Base-by-base conservation (phyloP, 2,329 filamentous ascomycete species). In the Zymoseptoria crescenta region DNA sequence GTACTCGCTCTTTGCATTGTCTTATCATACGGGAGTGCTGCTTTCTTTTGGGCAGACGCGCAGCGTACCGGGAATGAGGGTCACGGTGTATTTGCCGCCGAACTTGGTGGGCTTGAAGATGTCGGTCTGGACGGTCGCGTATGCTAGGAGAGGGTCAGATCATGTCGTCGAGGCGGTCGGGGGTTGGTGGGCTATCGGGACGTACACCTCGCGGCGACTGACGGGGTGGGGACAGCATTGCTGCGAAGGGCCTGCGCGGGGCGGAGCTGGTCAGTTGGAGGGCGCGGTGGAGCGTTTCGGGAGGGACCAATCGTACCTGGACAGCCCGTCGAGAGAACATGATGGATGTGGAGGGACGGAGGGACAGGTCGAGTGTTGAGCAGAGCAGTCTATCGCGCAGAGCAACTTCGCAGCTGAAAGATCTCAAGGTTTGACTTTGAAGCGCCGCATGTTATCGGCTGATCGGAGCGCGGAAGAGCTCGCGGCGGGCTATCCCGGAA, bases 31-130 rank as follows among this genome's bases (percentile, higher is more conserved):
- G 55, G 59, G 54, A 54, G 45, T 53, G 52, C 64, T 64, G 58
- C 59, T 65, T 67, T n/a, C n/a, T n/a, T n/a, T n/a, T n/a, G n/a
- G n/a, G n/a, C n/a, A n/a, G n/a, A n/a, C n/a, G n/a, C 30, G 56
- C 57, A 59, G 68, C 76, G 69, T 82, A 85, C 93, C 94, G 77
- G 94, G 94, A 76, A 99, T 97, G 73, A 99, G 83, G 66, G 93
- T 96, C 70, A 96, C 93, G 45, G 94, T 99, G 84, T 97, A 99
- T 82, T 97, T 99, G 81, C 93, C 91, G 76, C 94, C 94, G 77
- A 92, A 97, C 84, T 97, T 94, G 81, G 93, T 91, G 70, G 92
- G 92, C 85, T 96, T 96, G 85, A 97, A 96, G 79, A 97, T 93
- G 79, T 97, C 94, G 75, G 88, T 88, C 78, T 91, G 86, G 70